Evolutionary conservation across 2,329 filamentous ascomycete species (phyloP).

Genomic region (Teratosphaeria gauchensis): DNA sequence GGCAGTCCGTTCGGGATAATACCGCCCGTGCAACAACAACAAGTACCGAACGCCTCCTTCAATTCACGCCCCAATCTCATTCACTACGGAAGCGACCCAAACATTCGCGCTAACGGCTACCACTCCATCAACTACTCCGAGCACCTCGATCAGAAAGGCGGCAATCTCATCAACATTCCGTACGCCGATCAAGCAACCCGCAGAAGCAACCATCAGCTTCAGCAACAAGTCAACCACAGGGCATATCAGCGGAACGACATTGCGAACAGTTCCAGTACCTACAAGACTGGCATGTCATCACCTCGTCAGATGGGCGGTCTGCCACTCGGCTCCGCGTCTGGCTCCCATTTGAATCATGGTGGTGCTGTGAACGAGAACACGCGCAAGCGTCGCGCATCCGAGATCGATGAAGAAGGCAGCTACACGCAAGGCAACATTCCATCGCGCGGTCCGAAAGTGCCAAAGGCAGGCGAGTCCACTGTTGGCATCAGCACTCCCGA

Average conservation of each 20-base stretch:
- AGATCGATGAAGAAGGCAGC: neutral
- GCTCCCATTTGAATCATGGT: neutral
- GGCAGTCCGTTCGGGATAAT: neutral
- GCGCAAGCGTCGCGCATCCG: neutral
- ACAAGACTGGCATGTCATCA: neutral
- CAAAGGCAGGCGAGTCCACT: conserved; percentile 3
- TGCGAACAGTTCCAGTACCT: neutral
- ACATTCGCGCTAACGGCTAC: neutral
- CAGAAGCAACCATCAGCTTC: neutral
- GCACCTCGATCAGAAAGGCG: neutral
- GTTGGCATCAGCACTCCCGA: conserved; percentile 1
- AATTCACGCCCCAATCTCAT: neutral
- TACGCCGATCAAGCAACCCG: neutral
- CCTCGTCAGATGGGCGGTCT: neutral
- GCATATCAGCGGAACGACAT: neutral
- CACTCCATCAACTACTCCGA: neutral
- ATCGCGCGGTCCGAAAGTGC: conserved; percentile 7
- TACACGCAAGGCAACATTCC: neutral
- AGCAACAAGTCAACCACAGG: neutral
- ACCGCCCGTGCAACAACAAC: neutral
- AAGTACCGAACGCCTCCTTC: neutral
- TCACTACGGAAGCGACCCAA: neutral
- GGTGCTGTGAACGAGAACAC: neutral
- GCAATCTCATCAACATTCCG: neutral
- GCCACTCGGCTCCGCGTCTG: neutral